phyloP scores from a whole-genome alignment of 176 grass and related monocot species.

The Aegilops tauschii region DNA sequence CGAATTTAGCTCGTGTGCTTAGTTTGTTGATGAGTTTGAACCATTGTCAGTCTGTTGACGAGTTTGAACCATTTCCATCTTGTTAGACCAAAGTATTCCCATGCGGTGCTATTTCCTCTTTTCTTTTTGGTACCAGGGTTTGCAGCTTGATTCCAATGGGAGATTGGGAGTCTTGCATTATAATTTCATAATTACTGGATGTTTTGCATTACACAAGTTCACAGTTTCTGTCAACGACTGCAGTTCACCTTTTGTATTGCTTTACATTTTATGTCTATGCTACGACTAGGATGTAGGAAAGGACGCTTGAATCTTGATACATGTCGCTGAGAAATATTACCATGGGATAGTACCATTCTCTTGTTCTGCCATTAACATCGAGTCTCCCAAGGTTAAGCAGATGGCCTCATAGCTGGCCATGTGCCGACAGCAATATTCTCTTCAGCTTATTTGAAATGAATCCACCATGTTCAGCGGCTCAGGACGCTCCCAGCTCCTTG shows the following conservation, averaged over 20 bases:
- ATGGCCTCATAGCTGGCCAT: neutral
- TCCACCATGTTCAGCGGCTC: neutral
- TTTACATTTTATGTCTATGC: neutral
- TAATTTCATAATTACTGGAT: neutral
- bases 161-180: neutral
- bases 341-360: neutral
- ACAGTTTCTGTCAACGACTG: neutral
- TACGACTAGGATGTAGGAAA: neutral
- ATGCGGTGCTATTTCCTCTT: neutral
- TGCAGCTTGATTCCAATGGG: neutral
- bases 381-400: neutral
- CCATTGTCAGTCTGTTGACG: neutral
- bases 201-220: neutral
- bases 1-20: neutral
- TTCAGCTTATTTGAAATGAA: neutral
- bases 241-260: neutral
- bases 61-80: neutral
- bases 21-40: too few relatives aligned
- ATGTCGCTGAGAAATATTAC: neutral
- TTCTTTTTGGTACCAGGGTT: neutral
- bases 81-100: neutral
- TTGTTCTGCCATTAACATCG: neutral
- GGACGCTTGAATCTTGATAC: neutral
- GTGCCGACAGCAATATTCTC: neutral
- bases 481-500: neutral